These are phyloP conservation scores for Linnemannia schmuckeri DNA, from an alignment of 192 early-diverging fungal genomes.

Conservation along the genomic window DNA sequence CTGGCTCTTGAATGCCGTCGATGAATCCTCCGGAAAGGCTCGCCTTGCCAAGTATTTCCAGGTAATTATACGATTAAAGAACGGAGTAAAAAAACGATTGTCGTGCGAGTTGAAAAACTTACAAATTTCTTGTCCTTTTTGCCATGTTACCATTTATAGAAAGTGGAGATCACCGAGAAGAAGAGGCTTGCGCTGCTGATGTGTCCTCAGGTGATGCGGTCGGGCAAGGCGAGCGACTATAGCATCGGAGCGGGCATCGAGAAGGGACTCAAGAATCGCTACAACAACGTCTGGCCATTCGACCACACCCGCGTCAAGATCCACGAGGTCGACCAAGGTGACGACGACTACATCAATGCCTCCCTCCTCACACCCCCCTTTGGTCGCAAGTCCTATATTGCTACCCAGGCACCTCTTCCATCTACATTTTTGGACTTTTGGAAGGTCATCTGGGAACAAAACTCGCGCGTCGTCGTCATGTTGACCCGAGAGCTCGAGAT, in stretches of 20 bases:
- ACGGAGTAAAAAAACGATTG: background rate
- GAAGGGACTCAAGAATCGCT: conserved; percentile 82
- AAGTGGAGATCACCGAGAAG: conserved; percentile 75
- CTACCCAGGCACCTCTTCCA: conserved; percentile 82
- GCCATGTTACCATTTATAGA: conserved; percentile 46
- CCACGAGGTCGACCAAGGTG: conserved; percentile 20
- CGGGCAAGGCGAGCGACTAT: conserved; percentile 64
- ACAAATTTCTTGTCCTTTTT: background rate
- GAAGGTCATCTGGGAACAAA: conserved; percentile 95
- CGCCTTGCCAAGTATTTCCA: conserved; percentile 52
- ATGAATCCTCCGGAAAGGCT: conserved; percentile 21
- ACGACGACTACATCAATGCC: conserved; percentile 60
- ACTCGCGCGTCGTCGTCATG: conserved; percentile 89
- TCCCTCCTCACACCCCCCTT: conserved; percentile 49
- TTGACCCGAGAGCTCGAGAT: conserved; percentile 92
- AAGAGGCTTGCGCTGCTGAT: conserved; percentile 77
- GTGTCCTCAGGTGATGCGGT: conserved; percentile 63
- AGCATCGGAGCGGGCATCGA: conserved; percentile 85
- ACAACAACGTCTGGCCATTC: conserved; percentile 90
- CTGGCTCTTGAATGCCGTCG: conserved; percentile 36
- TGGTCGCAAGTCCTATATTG: conserved; percentile 60
- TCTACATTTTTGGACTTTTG: conserved; percentile 94
- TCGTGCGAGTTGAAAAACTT: background rate
- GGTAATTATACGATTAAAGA: conserved; percentile 12
- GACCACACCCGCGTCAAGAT: conserved; percentile 72